Evolutionary conservation across 2,329 filamentous ascomycete species (phyloP), one percentile per base, ranked within the genome.

Genomic region (Trichoderma brevicompactum): DNA sequence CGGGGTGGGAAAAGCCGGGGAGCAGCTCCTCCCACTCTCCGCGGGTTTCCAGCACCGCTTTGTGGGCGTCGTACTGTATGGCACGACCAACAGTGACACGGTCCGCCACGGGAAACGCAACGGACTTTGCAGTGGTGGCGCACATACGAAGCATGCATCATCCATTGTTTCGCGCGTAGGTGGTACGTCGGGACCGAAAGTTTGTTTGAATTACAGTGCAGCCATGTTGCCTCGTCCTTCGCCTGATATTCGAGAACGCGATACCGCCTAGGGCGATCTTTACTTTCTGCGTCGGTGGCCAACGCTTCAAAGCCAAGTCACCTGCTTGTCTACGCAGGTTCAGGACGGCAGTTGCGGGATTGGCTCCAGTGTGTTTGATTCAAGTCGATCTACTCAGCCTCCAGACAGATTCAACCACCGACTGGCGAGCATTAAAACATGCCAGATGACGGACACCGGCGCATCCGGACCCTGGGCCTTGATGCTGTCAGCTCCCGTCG

Each of bases 1-100:
- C 49, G 59, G 59, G 59, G 59, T 54, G 59, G 59, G 49, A 64
- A 64, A 64, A 56, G 52, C 61, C 61, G 61, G 61, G 61, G 61
- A 56, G 36, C 41, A 55, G 52, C 43, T 60, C 34, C n/a, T 61
- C 61, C 38, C 43, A 28, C 56, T 38, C 5, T 28, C 46, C 9
- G 15, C 9, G n/a, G 7, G n/a, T 38, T 32, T 13, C 7, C 32
- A 13, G 23, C 32, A 15, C 50, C 7, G 8, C 48, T 17, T 15
- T 34, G 13, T 6, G 1, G n/a, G 41, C 3, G 17, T 48, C 17
- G 34, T 40, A 61, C 44, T 49, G 44, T 50, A 32, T 40, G 17
- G 19, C 38, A 19, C 36, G 56, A 19, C n/a, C n/a, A 34, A 32
- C 19, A 5, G 36, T 23, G 7, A 50, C 44, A 41, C 23, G 5